Base-by-base conservation (phyloP, 192 early-diverging fungal genomes). In the Gonapodya prolifera region DNA sequence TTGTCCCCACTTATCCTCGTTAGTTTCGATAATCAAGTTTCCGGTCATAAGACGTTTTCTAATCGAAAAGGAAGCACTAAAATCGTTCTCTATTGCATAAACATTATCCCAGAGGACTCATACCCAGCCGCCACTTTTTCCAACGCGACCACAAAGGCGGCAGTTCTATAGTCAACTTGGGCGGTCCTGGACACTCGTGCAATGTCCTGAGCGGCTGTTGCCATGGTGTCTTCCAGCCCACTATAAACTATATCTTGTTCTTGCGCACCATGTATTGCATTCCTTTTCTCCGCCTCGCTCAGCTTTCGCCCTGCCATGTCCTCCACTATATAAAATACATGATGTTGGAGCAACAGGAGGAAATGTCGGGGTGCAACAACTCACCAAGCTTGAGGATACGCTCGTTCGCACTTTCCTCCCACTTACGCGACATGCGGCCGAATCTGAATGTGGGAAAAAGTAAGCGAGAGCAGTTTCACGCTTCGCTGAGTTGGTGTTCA, bases 171-270 rank as follows among this genome's bases (percentile, higher is more conserved):
- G 75, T 94, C 93, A 61, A 90, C 69, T 87, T 84, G 82, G 89
- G 84, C 70, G 78, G 29, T 23, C 8, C 45, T 23, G 45, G 45
- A 8, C 45, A 61, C 45, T 61, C 23, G 8, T 33, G 93, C 91
- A 1, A 92, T 94, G 73, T 84, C 82, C 76, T 87, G 85, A 1
- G 93, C 93, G 84, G 92, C 92, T 33, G 85, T 85, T 70, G 92
- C 90, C 92, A 94, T 93, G n/a, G 93, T 93, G 79, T 94, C 93
- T 71, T 94, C 93, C 23, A 94, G 82, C 35, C 93, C 93, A 69
- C 92, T 93, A 86, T 92, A 94, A 18, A 94, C 89, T 2, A 94
- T 86, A 83, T 94, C 93, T 30, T 89, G 87, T 82, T 94, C 93
- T 80, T 94, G 91, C 16, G 93, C 93, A 70, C 93, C 93, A 77